phyloP scores from a whole-genome alignment of 2,329 filamentous ascomycete genomes.

The Diaporthe batatas region DNA sequence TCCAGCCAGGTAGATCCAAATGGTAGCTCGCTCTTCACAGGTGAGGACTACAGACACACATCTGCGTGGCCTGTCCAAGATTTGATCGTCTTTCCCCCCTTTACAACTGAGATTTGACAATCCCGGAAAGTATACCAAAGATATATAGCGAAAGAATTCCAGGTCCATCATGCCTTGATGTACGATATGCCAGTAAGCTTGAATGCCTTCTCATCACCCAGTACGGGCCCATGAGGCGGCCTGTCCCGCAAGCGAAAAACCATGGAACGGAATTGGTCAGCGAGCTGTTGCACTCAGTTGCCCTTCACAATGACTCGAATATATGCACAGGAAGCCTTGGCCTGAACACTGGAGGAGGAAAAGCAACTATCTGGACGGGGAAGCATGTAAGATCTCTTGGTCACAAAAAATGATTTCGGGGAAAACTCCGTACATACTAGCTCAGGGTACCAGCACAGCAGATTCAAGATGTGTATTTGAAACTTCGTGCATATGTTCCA shows the following conservation, averaged over 20 bases:
- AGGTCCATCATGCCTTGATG: slow-evolving; percentile 41
- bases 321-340: too few species aligned
- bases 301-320: too few species aligned
- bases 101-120: background rate
- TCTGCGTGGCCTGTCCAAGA: background rate
- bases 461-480: background rate
- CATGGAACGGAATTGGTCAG: too few species aligned
- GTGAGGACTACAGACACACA: too few species aligned
- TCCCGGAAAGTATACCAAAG: background rate
- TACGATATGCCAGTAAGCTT: slow-evolving; percentile 64
- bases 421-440: too few species aligned
- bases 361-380: too few species aligned
- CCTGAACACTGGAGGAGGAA: too few species aligned
- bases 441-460: too few species aligned
- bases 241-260: slow-evolving; percentile 44
- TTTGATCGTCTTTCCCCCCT: too few species aligned
- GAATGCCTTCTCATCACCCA: slow-evolving; percentile 58
- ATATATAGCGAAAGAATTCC: background rate
- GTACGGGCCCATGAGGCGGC: slow-evolving; percentile 55
- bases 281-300: too few species aligned
- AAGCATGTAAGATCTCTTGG: too few species aligned
- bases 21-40: background rate
- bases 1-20: background rate
- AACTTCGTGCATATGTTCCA: background rate
- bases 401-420: too few species aligned